A percentile compares a stretch with the other conserved stretches of the same genome.
Conservation (phyloP, 345 rosid genomes). For the Salix viminalis region DNA sequence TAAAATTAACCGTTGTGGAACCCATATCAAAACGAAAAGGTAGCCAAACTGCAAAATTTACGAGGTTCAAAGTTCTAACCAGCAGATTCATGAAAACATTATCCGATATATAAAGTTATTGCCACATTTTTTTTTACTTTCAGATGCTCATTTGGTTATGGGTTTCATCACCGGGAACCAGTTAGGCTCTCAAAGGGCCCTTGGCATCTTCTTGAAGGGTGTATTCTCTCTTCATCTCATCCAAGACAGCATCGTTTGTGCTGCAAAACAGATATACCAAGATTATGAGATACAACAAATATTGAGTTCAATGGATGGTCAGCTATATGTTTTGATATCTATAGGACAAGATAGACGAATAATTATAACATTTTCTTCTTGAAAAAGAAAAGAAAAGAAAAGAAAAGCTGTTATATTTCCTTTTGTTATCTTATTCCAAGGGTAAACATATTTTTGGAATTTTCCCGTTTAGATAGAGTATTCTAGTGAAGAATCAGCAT, state of each 20-base stretch:
- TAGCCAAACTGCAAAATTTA: neutral
- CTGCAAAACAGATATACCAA: slow-evolving; percentile 36
- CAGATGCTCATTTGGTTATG: neutral
- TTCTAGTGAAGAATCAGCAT: too few relatives aligned
- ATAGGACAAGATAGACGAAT: too few relatives aligned
- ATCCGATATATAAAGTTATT: neutral
- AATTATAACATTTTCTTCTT: too few relatives aligned
- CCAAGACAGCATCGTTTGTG: slow-evolving; percentile 79
- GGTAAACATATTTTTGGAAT: neutral
- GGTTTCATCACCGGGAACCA: neutral
- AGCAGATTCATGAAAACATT: neutral
- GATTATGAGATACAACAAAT: neutral
- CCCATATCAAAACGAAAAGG: too few relatives aligned
- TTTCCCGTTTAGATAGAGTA: too few relatives aligned
- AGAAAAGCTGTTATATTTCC: neutral
- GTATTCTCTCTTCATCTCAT: slow-evolving; percentile 85
- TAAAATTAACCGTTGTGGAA: too few relatives aligned
- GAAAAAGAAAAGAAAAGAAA: too few relatives aligned
- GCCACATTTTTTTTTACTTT: neutral
- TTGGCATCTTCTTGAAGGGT: slow-evolving; percentile 59
- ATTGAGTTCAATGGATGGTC: neutral
- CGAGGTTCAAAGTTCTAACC: neutral
- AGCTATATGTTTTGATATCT: neutral
- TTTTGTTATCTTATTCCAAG: neutral
- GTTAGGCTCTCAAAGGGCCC: slow-evolving; percentile 27